A percentile compares a stretch with the other conserved stretches of the same genome.
phyloP scores from a whole-genome alignment of 73 alveolate species.

The Tetrahymena borealis region DNA sequence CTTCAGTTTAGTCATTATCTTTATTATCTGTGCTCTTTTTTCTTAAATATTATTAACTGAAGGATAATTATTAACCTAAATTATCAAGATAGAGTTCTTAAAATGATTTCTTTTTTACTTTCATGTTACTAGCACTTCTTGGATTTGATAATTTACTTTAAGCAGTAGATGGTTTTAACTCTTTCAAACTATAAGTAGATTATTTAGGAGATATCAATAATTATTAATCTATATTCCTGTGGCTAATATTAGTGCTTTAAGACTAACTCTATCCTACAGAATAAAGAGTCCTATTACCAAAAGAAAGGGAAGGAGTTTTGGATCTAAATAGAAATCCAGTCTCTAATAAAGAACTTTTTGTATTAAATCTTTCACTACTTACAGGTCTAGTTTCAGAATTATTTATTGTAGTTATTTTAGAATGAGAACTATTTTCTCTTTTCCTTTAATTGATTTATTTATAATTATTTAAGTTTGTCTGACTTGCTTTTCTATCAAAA shows the following conservation, averaged over 20 bases:
- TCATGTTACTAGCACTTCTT: background rate
- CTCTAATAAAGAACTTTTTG: background rate
- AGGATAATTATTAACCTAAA: background rate
- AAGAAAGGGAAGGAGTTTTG: background rate
- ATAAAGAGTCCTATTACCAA: background rate
- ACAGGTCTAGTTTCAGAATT: background rate
- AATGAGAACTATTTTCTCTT: too few species aligned
- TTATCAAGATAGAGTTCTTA: background rate
- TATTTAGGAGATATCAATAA: background rate
- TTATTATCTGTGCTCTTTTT: background rate
- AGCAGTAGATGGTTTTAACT: background rate
- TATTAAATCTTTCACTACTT: background rate
- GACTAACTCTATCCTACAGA: background rate
- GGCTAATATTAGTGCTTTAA: background rate
- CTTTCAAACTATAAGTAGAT: background rate
- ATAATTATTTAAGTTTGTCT: background rate
- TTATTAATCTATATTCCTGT: background rate
- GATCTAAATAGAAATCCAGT: background rate
- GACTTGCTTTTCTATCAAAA: background rate
- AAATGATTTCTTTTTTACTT: background rate
- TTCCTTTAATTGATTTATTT: background rate
- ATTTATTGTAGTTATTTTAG: too few species aligned
- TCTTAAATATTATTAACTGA: background rate
- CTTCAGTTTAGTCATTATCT: background rate
- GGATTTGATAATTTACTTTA: background rate